Conservation (phyloP, 1,139 yeast species). For the Tardiomyces depauwii region DNA sequence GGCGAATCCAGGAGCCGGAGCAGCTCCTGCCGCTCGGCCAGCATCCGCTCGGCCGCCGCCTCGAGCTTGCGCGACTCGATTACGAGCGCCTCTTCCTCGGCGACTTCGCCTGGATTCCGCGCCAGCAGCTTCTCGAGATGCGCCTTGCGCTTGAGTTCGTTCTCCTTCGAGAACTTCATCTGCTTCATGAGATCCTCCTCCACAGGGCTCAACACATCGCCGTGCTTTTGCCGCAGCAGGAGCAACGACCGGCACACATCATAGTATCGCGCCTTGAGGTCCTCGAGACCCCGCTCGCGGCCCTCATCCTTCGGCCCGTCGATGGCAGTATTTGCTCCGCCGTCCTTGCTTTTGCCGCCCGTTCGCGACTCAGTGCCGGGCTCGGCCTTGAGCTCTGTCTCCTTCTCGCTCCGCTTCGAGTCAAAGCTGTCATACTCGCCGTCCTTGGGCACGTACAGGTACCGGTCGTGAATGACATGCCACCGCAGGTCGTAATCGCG, state of each 20-base stretch:
- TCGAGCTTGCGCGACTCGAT: constrained; percentile 91
- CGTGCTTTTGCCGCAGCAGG: constrained; percentile 29
- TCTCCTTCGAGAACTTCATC: constrained; percentile 49
- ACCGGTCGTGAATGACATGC: constrained; percentile 76
- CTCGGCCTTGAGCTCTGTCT: background rate
- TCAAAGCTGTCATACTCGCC: background rate
- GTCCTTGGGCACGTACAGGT: constrained; percentile 23
- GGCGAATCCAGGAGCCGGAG: constrained; percentile 81
- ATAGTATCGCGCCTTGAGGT: constrained; percentile 74
- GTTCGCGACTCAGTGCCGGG: background rate
- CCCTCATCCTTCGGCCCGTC: constrained; percentile 4
- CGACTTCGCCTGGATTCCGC: constrained; percentile 92
- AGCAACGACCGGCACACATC: constrained; percentile 38
- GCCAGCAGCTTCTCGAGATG: constrained; percentile 67
- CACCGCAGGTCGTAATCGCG: constrained; percentile 71
- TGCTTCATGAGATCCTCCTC: constrained; percentile 29
- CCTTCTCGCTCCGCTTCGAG: background rate
- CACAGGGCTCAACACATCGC: constrained; percentile 29
- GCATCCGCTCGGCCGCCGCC: constrained; percentile 82
- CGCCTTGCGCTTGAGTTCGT: constrained; percentile 68
- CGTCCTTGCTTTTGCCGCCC: background rate
- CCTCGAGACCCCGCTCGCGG: constrained; percentile 39
- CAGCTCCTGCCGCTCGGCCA: constrained; percentile 71
- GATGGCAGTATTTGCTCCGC: constrained; percentile 7
- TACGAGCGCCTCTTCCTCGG: constrained; percentile 91